Evolutionary conservation across 108 stramenopile species (phyloP), one percentile per base, ranked within the genome.

Genomic region (Stephanodiscus minutulus): DNA sequence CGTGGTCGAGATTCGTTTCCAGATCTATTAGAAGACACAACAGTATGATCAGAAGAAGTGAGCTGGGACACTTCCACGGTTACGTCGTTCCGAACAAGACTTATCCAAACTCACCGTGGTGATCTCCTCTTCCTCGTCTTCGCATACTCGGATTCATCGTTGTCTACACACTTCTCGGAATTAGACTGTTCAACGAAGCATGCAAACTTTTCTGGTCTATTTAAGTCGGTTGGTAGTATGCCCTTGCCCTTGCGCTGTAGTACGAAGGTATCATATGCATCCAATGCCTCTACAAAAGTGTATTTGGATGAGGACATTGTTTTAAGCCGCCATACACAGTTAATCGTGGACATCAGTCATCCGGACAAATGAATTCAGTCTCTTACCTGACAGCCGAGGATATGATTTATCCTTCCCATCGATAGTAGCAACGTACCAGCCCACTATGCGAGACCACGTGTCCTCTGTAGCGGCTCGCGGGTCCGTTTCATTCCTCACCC

Each of bases 241-340:
- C 10, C 21, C 59, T 41, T n/a, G n/a, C 59, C 59, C 59, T 43
- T 60, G 28, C 5, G 59, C 29, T 41, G 59, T 41, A 60, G 21
- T 2, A 41, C 7, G 21, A 43, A 35, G 7, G 9, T 60, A 21
- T 60, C 59, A 35, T 60, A 60, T 29, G 59, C 59, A 60, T 60
- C 59, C 39, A 60, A 41, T 21, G 59, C 59, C 36, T 60, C 59
- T 60, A 21, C n/a, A 13, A 60, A 41, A 39, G 0, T 11, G 2
- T 35, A 3, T 43, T 8, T 58, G 21, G 7, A 35, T 21, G 59
- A 60, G 2, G 15, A 29, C 22, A 20, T 20, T 0, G n/a, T 17
- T 18, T 15, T 56, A 7, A 56, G n/a, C n/a, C 29, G 22, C 1
- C 18, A 58, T 18, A 12, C 2, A 2, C 18, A 39, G n/a, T 39